Conservation (phyloP, 306 rosid species). For the Arachis stenosperma region DNA sequence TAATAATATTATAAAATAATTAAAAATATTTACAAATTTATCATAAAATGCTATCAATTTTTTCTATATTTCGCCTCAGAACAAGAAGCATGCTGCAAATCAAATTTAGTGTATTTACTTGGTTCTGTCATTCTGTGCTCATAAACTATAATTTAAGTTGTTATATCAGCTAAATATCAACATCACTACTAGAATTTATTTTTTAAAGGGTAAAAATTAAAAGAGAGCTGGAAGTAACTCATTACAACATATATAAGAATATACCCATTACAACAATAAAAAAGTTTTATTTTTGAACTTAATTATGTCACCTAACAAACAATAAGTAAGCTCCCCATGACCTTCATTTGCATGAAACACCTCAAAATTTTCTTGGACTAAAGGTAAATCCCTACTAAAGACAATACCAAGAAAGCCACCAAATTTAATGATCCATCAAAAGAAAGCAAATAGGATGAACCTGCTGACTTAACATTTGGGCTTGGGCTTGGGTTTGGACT, state of each 20-base stretch:
- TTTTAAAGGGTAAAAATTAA: too few relatives aligned
- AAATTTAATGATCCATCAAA: slow-evolving; percentile 3
- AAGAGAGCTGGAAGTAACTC: not conserved
- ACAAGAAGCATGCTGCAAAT: too few relatives aligned
- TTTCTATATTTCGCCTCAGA: too few relatives aligned
- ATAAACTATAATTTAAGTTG: not conserved
- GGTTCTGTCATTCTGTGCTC: too few relatives aligned
- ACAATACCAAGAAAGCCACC: not conserved
- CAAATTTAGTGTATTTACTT: not conserved
- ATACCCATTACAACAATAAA: not conserved
- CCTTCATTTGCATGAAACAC: not conserved
- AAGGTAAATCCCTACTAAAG: slow-evolving; percentile 1
- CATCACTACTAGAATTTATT: not conserved
- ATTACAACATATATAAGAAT: not conserved
- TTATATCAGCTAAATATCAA: not conserved
- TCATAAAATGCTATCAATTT: too few relatives aligned
- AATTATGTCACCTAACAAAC: not conserved
- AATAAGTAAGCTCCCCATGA: too few relatives aligned
- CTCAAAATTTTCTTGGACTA: slow-evolving; percentile 14
- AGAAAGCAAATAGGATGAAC: slow-evolving; percentile 7
- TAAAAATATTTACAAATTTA: too few relatives aligned
- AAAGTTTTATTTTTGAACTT: not conserved
- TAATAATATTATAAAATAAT: too few relatives aligned
- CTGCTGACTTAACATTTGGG: slow-evolving; percentile 44
- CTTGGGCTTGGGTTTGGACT: slow-evolving; percentile 27